A percentile compares a stretch with the other conserved stretches of the same genome.
Conservation (phyloP, 2,329 filamentous ascomycete species). For the Fusarium verrucosum region DNA sequence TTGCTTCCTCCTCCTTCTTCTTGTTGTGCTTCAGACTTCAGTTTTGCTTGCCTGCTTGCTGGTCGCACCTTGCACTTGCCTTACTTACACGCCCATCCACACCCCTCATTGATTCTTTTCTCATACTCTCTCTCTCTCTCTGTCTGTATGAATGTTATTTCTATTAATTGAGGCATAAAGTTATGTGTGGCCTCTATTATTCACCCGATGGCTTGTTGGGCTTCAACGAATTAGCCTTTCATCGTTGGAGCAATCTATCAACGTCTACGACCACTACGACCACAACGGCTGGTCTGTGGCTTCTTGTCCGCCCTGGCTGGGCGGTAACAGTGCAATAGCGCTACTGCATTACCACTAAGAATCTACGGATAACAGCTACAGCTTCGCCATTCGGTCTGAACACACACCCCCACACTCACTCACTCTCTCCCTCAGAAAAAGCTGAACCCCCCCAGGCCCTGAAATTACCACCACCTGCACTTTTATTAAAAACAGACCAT, state of each 20-base stretch:
- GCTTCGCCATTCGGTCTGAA: too few species aligned
- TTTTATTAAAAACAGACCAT: constrained; percentile 48
- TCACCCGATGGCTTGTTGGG: background rate
- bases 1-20: constrained; percentile 15
- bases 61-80: constrained; percentile 36
- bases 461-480: constrained; percentile 40
- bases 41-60: too few species aligned
- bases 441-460: constrained; percentile 36
- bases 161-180: background rate
- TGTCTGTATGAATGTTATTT: background rate
- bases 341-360: constrained; percentile 21
- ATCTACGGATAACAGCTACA: constrained; percentile 12
- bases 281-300: constrained; percentile 19
- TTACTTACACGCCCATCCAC: constrained; percentile 35
- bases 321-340: constrained; percentile 21
- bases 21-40: constrained; percentile 11
- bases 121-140: constrained; percentile 10
- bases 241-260: constrained; percentile 3
- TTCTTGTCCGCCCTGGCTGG: constrained; percentile 6
- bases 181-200: background rate
- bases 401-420: constrained; percentile 25
- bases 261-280: constrained; percentile 6
- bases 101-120: constrained; percentile 7
- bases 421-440: constrained; percentile 10
- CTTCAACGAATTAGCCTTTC: background rate